Evolutionary conservation across 2,329 filamentous ascomycete genomes (phyloP), one percentile per base, ranked within the genome.

Genomic region (Ilyonectria mors-panacis): DNA sequence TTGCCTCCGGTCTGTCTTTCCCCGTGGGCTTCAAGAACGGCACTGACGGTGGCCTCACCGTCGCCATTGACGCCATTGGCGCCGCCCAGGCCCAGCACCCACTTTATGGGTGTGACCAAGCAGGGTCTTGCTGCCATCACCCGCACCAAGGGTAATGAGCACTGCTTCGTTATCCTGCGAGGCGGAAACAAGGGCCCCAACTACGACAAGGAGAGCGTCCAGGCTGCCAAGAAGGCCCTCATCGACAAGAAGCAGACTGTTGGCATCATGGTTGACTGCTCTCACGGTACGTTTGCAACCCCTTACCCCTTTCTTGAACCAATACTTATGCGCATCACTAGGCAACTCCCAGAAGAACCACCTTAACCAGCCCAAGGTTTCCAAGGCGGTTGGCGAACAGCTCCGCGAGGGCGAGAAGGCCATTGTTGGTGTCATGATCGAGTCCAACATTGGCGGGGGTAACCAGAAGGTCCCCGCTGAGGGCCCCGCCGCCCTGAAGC

Each of bases 1-100:
- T 99, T 70, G 96, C 96, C 6, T 97, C 93, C 30, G 96, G 96
- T 75, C 88, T 98, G 60, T 97, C 94, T 65, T 98, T 98, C 92
- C 96, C 96, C 23, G 95, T 99, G 73, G 96, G 96, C 66, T 99
- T 98, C 92, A 99, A 99, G 90, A 99, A 99, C 83, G 96, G 96
- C 69, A 99, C 96, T 26, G 96, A 99, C 77, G 96, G 96, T 47
- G 94, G 92, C 75, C 85, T 99, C 63, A 91, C 90, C 30, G 95
- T 98, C 21, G 95, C 95, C 21, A 97, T 98, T 76, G 96, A 99
- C 80, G 96, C 96, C 37, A 98, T 98, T 79, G 96, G 95, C 66
- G 91, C 93, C 33, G 93, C 93, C 1, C 91, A 92, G 65, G 87
- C 92, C n/a, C 91, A 89, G 81, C 96, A 99, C 83, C 83, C 95